phyloP scores from a whole-genome alignment of 306 rosid species.

The Ziziphus jujuba region DNA sequence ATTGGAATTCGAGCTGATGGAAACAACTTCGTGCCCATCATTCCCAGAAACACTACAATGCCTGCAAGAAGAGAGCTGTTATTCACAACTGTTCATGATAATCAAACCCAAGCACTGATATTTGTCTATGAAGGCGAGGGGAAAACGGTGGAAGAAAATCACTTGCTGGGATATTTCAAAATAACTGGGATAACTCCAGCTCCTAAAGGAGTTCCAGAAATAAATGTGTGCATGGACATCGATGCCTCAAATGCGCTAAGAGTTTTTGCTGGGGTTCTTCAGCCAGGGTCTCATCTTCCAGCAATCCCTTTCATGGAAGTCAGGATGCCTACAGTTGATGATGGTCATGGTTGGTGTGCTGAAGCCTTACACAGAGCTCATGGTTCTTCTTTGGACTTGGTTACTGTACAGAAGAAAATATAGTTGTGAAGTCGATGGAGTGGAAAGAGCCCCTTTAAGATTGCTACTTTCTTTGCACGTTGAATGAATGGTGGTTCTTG shows the following conservation, averaged over 20 bases:
- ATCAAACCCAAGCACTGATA: conserved; percentile 72
- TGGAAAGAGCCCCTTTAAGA: too few relatives aligned
- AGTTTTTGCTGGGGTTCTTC: conserved; percentile 58
- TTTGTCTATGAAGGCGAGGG: conserved; percentile 80
- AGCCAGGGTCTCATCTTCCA: conserved; percentile 56
- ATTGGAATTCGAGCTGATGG: conserved; percentile 81
- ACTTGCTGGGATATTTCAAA: conserved; percentile 79
- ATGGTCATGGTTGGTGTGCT: conserved; percentile 90
- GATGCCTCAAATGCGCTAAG: conserved; percentile 65
- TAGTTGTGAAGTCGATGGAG: conserved; percentile 6
- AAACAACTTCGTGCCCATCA: conserved; percentile 56
- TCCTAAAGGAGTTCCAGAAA: conserved; percentile 66
- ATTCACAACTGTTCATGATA: conserved; percentile 70
- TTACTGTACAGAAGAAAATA: conserved; percentile 46
- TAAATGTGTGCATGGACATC: conserved; percentile 78
- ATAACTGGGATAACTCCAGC: conserved; percentile 68
- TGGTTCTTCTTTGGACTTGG: conserved; percentile 67
- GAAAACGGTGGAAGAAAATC: conserved; percentile 56
- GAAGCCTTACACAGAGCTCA: conserved; percentile 56
- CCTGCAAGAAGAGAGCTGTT: conserved; percentile 68
- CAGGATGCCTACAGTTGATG: conserved; percentile 81
- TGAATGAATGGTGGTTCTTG: too few relatives aligned
- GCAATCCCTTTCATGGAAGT: conserved; percentile 72
- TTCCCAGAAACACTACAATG: conserved; percentile 70
- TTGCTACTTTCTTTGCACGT: too few relatives aligned